phyloP scores from a whole-genome alignment of 1,139 yeast genomes.

The Magnusiomyces magnusii region DNA sequence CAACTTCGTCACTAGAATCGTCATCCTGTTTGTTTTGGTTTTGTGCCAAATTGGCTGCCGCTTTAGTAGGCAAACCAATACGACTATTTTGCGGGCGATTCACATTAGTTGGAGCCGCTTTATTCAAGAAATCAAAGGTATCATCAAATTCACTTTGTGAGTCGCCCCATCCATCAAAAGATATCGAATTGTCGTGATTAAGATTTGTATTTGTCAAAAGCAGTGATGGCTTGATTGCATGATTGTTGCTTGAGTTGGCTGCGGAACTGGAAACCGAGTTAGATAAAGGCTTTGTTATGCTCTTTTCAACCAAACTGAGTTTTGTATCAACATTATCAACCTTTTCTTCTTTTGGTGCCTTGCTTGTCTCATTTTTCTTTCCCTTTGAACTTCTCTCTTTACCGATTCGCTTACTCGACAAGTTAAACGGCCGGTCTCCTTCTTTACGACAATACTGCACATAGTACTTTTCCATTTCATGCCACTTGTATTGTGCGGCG shows the following conservation, averaged over 20 bases:
- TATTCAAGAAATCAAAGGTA: neutral
- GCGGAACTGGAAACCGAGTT: too few species aligned
- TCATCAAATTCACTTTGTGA: neutral
- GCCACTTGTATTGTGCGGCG: neutral
- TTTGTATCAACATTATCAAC: neutral
- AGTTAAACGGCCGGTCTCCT: neutral
- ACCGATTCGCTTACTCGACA: neutral
- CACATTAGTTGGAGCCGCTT: neutral
- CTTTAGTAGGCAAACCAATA: neutral
- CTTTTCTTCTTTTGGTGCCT: too few species aligned
- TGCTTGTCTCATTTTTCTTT: neutral
- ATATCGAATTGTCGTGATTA: too few species aligned
- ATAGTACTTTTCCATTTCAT: neutral
- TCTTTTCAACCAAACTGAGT: neutral
- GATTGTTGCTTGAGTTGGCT: too few species aligned
- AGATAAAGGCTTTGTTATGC: neutral
- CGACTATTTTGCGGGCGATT: neutral
- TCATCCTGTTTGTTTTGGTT: neutral
- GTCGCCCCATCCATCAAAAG: neutral
- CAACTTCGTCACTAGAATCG: neutral
- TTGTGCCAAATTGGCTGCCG: neutral
- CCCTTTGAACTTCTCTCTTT: neutral
- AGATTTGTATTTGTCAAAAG: too few species aligned
- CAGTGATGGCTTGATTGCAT: neutral
- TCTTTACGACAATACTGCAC: neutral